A percentile compares a stretch with the other conserved stretches of the same genome.
These are phyloP conservation scores for Suillus placidus DNA, from an alignment of 768 basidiomycete genomes.

Conservation along the genomic window DNA sequence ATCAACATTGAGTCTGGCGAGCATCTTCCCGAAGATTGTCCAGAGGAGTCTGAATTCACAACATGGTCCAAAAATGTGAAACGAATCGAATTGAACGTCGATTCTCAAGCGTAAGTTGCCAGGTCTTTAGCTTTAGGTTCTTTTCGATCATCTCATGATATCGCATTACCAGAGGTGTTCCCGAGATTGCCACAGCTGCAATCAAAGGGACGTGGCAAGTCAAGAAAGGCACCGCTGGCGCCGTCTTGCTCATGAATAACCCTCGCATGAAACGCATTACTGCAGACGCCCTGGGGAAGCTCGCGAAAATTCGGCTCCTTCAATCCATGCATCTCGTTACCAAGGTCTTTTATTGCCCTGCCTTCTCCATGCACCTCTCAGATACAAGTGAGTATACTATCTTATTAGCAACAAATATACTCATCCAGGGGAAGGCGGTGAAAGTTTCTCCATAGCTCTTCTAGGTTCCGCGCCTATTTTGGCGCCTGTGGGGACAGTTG, in stretches of 20 bases:
- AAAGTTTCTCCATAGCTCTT: background rate
- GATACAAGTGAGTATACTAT: background rate
- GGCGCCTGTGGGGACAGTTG: background rate
- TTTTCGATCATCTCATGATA: background rate
- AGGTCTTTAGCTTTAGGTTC: background rate
- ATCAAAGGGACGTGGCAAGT: slow-evolving; percentile 2
- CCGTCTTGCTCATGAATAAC: background rate
- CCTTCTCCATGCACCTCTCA: background rate
- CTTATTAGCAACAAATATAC: background rate
- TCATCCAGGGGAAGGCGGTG: background rate
- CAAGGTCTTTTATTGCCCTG: background rate
- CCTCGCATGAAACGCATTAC: background rate
- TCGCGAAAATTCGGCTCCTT: background rate
- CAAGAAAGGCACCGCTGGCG: background rate
- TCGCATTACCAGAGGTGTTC: background rate
- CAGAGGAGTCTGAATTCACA: background rate
- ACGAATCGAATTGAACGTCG: background rate
- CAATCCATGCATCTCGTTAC: background rate
- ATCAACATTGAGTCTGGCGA: background rate
- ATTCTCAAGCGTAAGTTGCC: background rate
- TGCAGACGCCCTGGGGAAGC: background rate
- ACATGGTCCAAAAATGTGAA: slow-evolving; percentile 1
- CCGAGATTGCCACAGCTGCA: background rate
- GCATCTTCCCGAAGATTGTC: background rate
- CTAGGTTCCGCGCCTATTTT: background rate